A percentile compares a stretch with the other conserved stretches of the same genome.
These are phyloP conservation scores for Neopestalotiopsis clavispora DNA, from an alignment of 2,329 filamentous ascomycete genomes.

Conservation along the genomic window DNA sequence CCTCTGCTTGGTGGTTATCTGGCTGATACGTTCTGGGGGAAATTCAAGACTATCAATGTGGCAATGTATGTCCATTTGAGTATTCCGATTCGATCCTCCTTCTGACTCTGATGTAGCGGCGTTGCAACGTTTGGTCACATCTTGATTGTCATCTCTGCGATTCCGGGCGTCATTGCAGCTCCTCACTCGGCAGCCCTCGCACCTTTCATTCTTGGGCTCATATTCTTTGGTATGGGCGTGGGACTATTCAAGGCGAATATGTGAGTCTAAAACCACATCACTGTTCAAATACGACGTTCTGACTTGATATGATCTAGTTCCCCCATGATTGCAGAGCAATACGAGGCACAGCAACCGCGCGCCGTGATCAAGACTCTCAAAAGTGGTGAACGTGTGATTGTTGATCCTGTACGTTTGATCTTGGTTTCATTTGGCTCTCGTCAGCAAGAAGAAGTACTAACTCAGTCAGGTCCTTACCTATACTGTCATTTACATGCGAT, in stretches of 20 bases:
- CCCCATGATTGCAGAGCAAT: conserved; percentile 66
- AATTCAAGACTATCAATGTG: conserved; percentile 66
- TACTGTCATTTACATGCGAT: conserved; percentile 61
- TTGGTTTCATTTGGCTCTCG: not conserved
- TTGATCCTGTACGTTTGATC: conserved; percentile 55
- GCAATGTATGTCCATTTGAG: conserved; percentile 49
- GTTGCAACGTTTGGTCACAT: conserved; percentile 61
- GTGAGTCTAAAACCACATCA: conserved; percentile 27
- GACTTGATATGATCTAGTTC: conserved; percentile 28
- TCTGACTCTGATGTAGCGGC: not conserved
- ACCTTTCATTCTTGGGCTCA: conserved; percentile 60
- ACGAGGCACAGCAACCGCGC: conserved; percentile 49
- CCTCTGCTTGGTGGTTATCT: conserved; percentile 46
- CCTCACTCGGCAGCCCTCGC: conserved; percentile 53
- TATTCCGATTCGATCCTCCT: not conserved
- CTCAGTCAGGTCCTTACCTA: not conserved
- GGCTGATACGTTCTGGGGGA: conserved; percentile 65
- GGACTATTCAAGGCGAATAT: conserved; percentile 74
- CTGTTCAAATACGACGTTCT: not conserved
- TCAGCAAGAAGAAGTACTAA: not conserved
- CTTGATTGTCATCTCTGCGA: conserved; percentile 62
- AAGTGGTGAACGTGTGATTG: conserved; percentile 62
- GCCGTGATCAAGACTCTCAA: conserved; percentile 53
- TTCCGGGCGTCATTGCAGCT: conserved; percentile 60
- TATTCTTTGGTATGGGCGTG: conserved; percentile 67